phyloP scores from a whole-genome alignment of 495 filamentous ascomycete genomes.

The Podospora australis region DNA sequence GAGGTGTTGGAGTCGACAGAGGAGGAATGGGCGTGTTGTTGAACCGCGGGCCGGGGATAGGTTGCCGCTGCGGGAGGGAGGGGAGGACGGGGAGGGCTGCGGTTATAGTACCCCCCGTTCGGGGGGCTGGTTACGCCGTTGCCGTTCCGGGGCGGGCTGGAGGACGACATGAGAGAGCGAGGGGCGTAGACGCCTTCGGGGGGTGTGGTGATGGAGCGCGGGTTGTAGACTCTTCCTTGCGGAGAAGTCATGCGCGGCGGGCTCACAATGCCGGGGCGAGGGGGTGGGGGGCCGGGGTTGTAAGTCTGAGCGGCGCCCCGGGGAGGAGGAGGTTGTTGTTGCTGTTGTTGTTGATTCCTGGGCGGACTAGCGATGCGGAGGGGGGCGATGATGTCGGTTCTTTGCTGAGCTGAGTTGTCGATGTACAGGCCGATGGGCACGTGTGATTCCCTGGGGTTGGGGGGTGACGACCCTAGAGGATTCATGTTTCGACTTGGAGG shows the following conservation, averaged over 20 bases:
- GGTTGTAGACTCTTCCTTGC: not conserved
- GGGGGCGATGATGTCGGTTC: not conserved
- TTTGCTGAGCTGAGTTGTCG: not conserved
- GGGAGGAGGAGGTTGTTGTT: conserved; percentile 1
- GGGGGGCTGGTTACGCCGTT: not conserved
- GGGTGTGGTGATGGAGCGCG: not conserved
- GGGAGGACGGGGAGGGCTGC: not conserved
- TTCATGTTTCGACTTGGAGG: not conserved
- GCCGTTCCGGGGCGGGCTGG: not conserved
- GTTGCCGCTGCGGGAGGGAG: not conserved
- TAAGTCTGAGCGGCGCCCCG: not conserved
- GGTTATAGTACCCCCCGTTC: not conserved
- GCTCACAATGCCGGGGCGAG: not conserved
- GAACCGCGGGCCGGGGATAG: not conserved
- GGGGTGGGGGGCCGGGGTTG: not conserved
- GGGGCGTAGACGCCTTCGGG: not conserved
- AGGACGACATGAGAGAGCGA: not conserved
- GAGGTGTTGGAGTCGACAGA: conserved; percentile 8
- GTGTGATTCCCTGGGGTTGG: not conserved
- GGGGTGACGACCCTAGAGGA: conserved; percentile 1
- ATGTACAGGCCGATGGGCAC: not conserved
- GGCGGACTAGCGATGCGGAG: not conserved
- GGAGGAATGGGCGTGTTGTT: conserved; percentile 7
- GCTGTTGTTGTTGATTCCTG: too few species aligned
- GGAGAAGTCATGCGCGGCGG: not conserved